These are phyloP conservation scores for Dipteronia sinensis DNA, from an alignment of 345 rosid species.

Conservation along the genomic window DNA sequence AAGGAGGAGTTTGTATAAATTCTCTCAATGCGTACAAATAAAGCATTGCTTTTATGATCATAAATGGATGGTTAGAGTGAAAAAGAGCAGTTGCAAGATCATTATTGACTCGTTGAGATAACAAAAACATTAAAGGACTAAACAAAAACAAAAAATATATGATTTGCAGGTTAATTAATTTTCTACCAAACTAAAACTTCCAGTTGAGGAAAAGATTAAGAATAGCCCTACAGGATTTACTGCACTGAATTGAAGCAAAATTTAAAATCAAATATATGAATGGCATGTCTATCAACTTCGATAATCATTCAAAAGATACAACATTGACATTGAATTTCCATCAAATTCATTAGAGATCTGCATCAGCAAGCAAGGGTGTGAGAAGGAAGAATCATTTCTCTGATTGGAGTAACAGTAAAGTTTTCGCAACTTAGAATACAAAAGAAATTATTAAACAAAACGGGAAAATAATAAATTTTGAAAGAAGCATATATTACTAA, in stretches of 20 bases:
- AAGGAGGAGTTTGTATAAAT: neutral
- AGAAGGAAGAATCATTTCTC: neutral
- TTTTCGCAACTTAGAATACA: neutral
- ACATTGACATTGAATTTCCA: neutral
- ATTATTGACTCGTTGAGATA: too few species aligned
- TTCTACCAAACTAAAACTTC: neutral
- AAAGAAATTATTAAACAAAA: too few species aligned
- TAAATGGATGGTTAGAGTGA: neutral
- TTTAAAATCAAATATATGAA: neutral
- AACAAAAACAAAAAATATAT: too few species aligned
- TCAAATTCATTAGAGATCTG: neutral
- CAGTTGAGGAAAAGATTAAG: neutral
- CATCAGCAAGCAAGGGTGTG: neutral
- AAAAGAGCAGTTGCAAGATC: too few species aligned
- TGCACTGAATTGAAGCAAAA: neutral
- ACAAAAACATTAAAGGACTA: too few species aligned
- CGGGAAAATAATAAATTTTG: neutral
- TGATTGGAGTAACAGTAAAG: too few species aligned
- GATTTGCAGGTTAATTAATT: neutral
- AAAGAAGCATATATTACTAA: neutral
- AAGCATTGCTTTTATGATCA: neutral
- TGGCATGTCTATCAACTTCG: neutral
- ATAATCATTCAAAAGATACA: neutral
- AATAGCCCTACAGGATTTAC: neutral
- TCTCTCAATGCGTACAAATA: neutral